Base-by-base conservation (phyloP, 352 stramenopile species). In the Phytophthora tentaculata region DNA sequence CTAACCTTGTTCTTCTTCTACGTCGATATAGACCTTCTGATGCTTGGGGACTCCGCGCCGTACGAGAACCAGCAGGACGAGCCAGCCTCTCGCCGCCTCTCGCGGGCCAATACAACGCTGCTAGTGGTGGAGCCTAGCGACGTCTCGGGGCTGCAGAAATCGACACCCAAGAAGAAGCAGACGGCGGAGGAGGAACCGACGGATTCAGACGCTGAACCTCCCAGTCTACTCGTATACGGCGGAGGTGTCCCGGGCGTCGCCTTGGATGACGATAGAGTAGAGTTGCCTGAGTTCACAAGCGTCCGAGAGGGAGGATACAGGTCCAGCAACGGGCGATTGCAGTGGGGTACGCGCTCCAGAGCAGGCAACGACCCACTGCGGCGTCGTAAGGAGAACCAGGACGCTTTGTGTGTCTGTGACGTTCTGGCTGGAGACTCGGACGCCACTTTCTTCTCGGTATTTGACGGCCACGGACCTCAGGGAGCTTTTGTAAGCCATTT, bases 301-400 rank as follows among this genome's bases (percentile, higher is more conserved):
- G 73, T 77, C 3, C 67, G 73, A 13, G 65, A 76, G 5, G 81
- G 77, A 48, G 84, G 78, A 17, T 88, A 87, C 65, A 66, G 69
- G 61, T 89, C 86, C 0, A 10, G 61, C 2, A 86, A 69, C 39
- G 67, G 74, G 0, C 58, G 73, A n/a, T 63, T 93, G 22, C 65
- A 60, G 5, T 95, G 86, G 86, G 86, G 86, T 19, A 60, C 65
- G 22, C 70, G 79, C 37, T 86, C 71, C 6, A 77, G 86, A 50
- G 84, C 86, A 20, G 86, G 86, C 28, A 90, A 90, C 61, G 86
- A 95, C 61, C 77, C 83, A 13, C 56, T 95, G 61, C 71, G 80
- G n/a, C 81, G 86, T n/a, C 80, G 86, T 2, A 95, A 95, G 47
- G 84, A 95, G 68, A 95, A 95, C 67, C 86, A 95, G 64, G 86